Evolutionary conservation across 345 rosid species (phyloP).

Genomic region (Brassica rapa): DNA sequence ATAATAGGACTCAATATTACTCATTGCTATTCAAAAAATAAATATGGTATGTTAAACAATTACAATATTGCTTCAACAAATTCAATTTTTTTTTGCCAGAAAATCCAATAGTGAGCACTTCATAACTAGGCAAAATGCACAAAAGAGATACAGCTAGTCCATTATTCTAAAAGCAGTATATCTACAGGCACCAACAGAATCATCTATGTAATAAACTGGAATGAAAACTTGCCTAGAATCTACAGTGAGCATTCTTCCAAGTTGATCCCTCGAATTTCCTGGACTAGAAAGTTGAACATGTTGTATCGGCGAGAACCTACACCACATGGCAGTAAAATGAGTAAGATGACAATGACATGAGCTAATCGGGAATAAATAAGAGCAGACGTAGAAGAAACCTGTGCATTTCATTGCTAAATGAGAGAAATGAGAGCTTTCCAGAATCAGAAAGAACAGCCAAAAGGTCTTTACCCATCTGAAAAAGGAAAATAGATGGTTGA

Average conservation of each 20-base stretch:
- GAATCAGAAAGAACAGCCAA: slow-evolving; percentile 92
- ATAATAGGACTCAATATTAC: slow-evolving; percentile 15
- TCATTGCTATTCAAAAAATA: not conserved
- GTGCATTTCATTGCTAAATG: slow-evolving; percentile 95
- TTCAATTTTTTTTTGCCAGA: not conserved
- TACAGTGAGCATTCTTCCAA: slow-evolving; percentile 85
- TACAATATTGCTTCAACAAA: slow-evolving; percentile 4
- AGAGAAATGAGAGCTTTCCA: slow-evolving; percentile 90
- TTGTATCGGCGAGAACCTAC: slow-evolving; percentile 88
- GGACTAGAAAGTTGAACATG: slow-evolving; percentile 80
- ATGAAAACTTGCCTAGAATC: slow-evolving; percentile 69
- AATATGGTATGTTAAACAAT: not conserved
- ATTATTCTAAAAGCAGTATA: not conserved
- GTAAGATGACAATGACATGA: slow-evolving; percentile 15
- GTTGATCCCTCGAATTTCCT: slow-evolving; percentile 79
- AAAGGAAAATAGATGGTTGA: slow-evolving; percentile 22
- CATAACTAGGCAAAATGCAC: not conserved
- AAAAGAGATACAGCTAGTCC: not conserved
- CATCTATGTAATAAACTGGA: not conserved
- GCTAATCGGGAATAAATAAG: slow-evolving; percentile 21
- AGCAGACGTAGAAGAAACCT: slow-evolving; percentile 52
- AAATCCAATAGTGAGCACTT: slow-evolving; percentile 1
- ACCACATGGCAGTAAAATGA: slow-evolving; percentile 37
- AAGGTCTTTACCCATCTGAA: slow-evolving; percentile 77
- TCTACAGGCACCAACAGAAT: slow-evolving; percentile 19